A percentile compares a stretch with the other conserved stretches of the same genome.
Conservation (phyloP, 2,329 filamentous ascomycete genomes). For the Hypoxylon sp. region DNA sequence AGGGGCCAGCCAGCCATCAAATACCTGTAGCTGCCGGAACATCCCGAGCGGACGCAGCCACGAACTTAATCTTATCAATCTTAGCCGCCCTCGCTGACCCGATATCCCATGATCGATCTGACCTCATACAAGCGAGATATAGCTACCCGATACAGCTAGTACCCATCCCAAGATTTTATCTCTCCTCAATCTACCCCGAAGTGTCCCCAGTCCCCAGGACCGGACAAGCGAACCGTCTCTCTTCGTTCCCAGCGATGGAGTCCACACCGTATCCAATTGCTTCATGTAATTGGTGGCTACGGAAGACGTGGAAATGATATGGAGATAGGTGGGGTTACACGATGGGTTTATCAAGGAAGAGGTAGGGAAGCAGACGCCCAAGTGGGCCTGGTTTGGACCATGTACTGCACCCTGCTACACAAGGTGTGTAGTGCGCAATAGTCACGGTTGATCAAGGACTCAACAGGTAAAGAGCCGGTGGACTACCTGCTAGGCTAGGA, state of each 20-base stretch:
- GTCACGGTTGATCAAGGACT: background rate
- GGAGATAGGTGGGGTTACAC: conserved; percentile 8
- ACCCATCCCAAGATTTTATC: conserved; percentile 19
- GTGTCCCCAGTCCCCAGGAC: conserved; percentile 26
- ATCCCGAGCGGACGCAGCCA: conserved; percentile 13
- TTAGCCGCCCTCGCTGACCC: conserved; percentile 4
- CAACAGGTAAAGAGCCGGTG: background rate
- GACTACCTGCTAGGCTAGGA: conserved; percentile 27
- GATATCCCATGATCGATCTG: conserved; percentile 29
- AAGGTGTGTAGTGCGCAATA: conserved; percentile 17
- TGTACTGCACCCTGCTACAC: conserved; percentile 16
- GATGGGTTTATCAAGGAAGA: conserved; percentile 11
- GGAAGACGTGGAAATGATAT: conserved; percentile 21
- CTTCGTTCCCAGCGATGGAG: conserved; percentile 14
- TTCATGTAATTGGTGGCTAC: conserved; percentile 25
- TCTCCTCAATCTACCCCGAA: conserved; percentile 9
- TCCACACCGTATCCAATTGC: conserved; percentile 22
- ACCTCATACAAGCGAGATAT: conserved; percentile 21
- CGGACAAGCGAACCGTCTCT: conserved; percentile 18
- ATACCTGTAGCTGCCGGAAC: conserved; percentile 5
- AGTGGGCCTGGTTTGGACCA: conserved; percentile 26
- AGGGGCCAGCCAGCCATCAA: background rate
- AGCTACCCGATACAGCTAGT: conserved; percentile 39
- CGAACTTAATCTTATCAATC: conserved; percentile 14
- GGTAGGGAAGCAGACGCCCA: conserved; percentile 16